Evolutionary conservation across 352 stramenopile genomes (phyloP).

Genomic region (Globisporangium cederbergense): DNA sequence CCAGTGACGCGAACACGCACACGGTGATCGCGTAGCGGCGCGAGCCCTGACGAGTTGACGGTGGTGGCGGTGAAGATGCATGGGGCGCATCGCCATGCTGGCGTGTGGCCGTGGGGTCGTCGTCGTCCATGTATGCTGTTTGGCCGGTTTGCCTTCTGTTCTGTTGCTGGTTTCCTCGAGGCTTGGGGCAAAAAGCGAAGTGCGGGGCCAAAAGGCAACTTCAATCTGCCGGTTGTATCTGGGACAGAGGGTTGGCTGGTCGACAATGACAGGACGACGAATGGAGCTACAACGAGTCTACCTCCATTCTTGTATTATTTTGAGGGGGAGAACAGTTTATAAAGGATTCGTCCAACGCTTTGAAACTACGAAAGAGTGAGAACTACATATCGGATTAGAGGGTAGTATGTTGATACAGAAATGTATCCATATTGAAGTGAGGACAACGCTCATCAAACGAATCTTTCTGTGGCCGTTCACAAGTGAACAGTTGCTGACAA

Average conservation of each 20-base stretch:
- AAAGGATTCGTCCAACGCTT: too few relatives aligned
- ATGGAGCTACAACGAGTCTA: too few relatives aligned
- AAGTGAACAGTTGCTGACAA: too few relatives aligned
- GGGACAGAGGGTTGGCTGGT: neutral
- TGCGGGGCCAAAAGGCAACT: neutral
- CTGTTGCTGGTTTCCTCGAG: neutral
- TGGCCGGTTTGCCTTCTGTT: neutral
- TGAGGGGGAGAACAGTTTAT: too few relatives aligned
- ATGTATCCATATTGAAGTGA: too few relatives aligned
- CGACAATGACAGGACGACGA: too few relatives aligned
- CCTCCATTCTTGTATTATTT: too few relatives aligned
- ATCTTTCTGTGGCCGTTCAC: too few relatives aligned
- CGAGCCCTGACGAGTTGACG: neutral
- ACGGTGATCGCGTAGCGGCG: constrained; percentile 21
- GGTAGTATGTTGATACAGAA: too few relatives aligned
- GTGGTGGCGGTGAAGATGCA: neutral
- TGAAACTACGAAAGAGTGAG: too few relatives aligned
- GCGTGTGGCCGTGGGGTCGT: neutral
- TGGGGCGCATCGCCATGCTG: neutral
- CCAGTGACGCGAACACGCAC: constrained; percentile 37
- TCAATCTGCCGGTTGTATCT: neutral
- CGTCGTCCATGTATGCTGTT: neutral
- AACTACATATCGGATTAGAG: too few relatives aligned
- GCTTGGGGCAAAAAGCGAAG: neutral
- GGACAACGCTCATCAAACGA: too few relatives aligned